These are phyloP conservation scores for Mycena citricolor DNA, from an alignment of 1,284 basidiomycete species.

Conservation along the genomic window DNA sequence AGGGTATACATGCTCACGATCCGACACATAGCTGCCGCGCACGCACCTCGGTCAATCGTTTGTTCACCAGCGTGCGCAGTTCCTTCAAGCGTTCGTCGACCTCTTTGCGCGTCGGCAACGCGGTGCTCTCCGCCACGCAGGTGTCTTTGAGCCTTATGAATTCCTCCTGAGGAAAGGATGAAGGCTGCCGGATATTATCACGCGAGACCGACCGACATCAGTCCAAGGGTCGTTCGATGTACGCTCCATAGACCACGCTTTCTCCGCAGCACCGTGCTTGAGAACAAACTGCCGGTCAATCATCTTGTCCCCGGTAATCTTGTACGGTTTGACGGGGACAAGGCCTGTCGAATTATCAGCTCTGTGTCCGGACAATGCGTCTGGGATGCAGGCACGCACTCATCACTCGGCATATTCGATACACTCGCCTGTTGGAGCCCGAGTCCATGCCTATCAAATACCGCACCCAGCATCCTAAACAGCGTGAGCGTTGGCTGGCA, in stretches of 20 bases:
- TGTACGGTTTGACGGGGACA: slow-evolving; percentile 62
- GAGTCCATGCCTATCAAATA: slow-evolving; percentile 58
- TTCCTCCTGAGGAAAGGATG: slow-evolving; percentile 56
- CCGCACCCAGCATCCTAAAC: slow-evolving; percentile 75
- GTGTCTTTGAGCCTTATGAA: slow-evolving; percentile 60
- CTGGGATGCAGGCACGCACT: slow-evolving; percentile 50
- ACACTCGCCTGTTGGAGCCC: slow-evolving; percentile 55
- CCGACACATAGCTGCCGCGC: slow-evolving; percentile 8
- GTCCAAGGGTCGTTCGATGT: slow-evolving; percentile 72
- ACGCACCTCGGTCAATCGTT: slow-evolving; percentile 75
- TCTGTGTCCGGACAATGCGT: slow-evolving; percentile 17
- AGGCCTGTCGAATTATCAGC: slow-evolving; percentile 13
- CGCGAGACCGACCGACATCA: slow-evolving; percentile 45
- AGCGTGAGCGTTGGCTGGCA: slow-evolving; percentile 3
- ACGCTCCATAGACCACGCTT: slow-evolving; percentile 71
- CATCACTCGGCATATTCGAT: slow-evolving; percentile 78
- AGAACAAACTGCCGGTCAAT: slow-evolving; percentile 68
- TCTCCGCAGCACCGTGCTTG: slow-evolving; percentile 64
- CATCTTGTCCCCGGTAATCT: slow-evolving; percentile 60
- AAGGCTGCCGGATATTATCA: slow-evolving; percentile 7
- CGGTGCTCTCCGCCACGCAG: slow-evolving; percentile 56
- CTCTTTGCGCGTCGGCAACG: slow-evolving; percentile 63
- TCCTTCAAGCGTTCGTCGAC: slow-evolving; percentile 65
- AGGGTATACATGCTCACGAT: slow-evolving; percentile 4
- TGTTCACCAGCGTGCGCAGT: slow-evolving; percentile 55